Conservation (phyloP, 257 asterid genomes). For the Capsicum baccatum region DNA sequence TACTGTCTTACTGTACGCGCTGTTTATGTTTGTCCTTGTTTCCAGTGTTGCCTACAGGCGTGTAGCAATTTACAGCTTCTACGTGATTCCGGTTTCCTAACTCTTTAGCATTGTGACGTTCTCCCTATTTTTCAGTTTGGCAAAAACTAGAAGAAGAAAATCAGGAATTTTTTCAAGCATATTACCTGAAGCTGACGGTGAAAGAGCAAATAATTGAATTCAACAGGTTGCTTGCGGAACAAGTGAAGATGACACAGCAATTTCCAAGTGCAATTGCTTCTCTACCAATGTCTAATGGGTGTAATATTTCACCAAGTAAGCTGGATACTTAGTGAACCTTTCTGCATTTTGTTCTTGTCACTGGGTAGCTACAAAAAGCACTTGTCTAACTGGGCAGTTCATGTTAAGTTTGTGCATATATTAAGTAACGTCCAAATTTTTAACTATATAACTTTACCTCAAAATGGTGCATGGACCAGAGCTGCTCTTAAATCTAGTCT, state of each 20-base stretch:
- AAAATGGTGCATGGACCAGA: background rate
- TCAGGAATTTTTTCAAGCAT: conserved; percentile 80
- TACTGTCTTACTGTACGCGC: background rate
- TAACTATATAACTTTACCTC: conserved; percentile 13
- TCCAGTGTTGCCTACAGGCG: background rate
- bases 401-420: conserved; percentile 5
- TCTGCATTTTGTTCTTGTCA: conserved; percentile 19
- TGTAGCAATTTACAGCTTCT: background rate
- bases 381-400: background rate
- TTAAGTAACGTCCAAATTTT: background rate
- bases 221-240: conserved; percentile 72
- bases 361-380: background rate
- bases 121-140: conserved; percentile 73
- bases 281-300: conserved; percentile 63
- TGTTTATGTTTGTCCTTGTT: background rate
- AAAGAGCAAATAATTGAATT: conserved; percentile 83
- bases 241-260: conserved; percentile 69
- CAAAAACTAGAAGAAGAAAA: conserved; percentile 79
- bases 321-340: conserved; percentile 25
- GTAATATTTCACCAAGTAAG: conserved; percentile 72
- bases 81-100: background rate
- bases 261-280: conserved; percentile 54
- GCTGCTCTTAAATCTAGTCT: background rate
- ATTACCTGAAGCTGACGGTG: conserved; percentile 68
- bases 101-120: conserved; percentile 20